Base-by-base conservation (phyloP, 257 asterid species). In the Agastache rugosa region DNA sequence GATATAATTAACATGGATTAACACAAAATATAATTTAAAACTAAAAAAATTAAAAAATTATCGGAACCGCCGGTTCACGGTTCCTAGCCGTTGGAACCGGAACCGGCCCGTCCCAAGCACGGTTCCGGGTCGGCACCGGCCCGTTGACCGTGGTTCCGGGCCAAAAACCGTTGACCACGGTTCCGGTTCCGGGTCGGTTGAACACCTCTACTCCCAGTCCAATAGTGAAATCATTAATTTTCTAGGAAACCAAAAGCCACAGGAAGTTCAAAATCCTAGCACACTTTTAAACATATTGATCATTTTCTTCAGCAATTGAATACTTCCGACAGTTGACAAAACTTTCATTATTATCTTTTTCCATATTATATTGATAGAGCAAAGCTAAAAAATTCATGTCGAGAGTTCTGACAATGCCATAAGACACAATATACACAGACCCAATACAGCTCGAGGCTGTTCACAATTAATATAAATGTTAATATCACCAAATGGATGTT, bases 401-500 rank as follows among this genome's bases (percentile, higher is more conserved):
- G 55, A 34, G 73, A 67, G 50, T 64, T 34, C 61, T 65, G 41
- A 44, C 25, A 59, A 51, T 67, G 63, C 51, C 75, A 71, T 27
- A 67, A 71, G 31, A 65, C 19, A 48, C 23, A 5, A 65, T 41
- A 53, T 70, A 60, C 56, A 80, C 71, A 70, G 1, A 71, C 29
- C 62, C 67, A 6, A 25, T 59, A 50, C 63, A 56, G 60, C 59
- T 59, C 31, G 14, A 68, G 42, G 58, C 11, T 29, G 35, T 53
- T 59, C 69, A 23, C 25, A 75, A 51, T 69, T 8, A 15, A 20
- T 22, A 62, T 67, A 35, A 50, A 17, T 31, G 50, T 54, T 70
- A 16, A 78, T 61, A 55, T 67, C 67, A 73, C 41, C 12, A 22
- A 67, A 29, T 22, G 71, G 73, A 76, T 70, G 45, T 63, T 75